These are phyloP conservation scores for Salix koriyanagi DNA, from an alignment of 345 rosid genomes.

Conservation along the genomic window DNA sequence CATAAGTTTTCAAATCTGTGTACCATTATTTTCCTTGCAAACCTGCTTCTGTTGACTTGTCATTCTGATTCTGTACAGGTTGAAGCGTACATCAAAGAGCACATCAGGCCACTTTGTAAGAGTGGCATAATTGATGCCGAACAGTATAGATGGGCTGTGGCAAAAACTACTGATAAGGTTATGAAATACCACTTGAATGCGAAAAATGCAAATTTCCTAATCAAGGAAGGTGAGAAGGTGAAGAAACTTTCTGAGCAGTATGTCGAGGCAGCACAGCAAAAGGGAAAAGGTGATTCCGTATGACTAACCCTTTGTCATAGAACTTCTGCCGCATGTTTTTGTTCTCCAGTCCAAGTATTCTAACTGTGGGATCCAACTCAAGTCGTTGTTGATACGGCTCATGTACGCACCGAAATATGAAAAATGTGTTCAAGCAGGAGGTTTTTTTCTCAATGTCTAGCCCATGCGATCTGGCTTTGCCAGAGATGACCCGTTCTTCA, in stretches of 20 bases:
- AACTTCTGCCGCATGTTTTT: background rate
- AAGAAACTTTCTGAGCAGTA: slow-evolving; percentile 96
- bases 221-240: slow-evolving; percentile 96
- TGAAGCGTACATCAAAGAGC: slow-evolving; percentile 92
- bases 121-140: slow-evolving; percentile 78
- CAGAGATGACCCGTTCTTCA: background rate
- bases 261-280: slow-evolving; percentile 65
- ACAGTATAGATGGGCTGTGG: slow-evolving; percentile 87
- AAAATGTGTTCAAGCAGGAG: background rate
- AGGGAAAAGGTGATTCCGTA: slow-evolving; percentile 36
- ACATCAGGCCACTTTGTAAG: slow-evolving; percentile 88
- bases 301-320: background rate
- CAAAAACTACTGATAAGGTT: slow-evolving; percentile 79
- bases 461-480: background rate
- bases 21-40: background rate
- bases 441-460: background rate
- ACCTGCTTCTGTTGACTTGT: slow-evolving; percentile 7
- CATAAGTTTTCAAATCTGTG: background rate
- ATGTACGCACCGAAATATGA: background rate
- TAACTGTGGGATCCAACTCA: background rate
- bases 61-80: slow-evolving; percentile 42
- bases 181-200: slow-evolving; percentile 86
- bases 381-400: background rate
- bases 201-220: slow-evolving; percentile 77
- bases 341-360: background rate